Evolutionary conservation across 257 asterid genomes (phyloP), one percentile per base, ranked within the genome.

Genomic region (Avicennia marina): DNA sequence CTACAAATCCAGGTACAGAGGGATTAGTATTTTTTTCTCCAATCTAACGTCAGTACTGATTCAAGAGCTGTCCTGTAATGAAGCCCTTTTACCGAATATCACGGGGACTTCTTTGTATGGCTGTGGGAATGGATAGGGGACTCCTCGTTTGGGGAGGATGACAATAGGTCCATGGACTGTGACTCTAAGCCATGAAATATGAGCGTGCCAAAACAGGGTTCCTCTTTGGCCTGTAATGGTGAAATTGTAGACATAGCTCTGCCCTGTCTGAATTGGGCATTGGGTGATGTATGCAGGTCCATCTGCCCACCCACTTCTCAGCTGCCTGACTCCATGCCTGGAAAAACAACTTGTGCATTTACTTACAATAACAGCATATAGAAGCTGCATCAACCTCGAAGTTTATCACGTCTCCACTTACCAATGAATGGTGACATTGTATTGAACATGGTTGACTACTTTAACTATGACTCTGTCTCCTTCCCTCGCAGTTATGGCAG

Each of bases 351-450:
- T 29, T 29, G 34, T 29, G 34, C n/a, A n/a, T n/a, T n/a, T n/a
- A n/a, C n/a, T n/a, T n/a, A n/a, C n/a, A n/a, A n/a, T n/a, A n/a
- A n/a, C n/a, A n/a, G n/a, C n/a, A n/a, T n/a, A n/a, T n/a, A n/a
- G n/a, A n/a, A n/a, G n/a, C n/a, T n/a, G n/a, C n/a, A n/a, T n/a
- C n/a, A n/a, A n/a, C n/a, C n/a, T n/a, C n/a, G n/a, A n/a, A n/a
- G n/a, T n/a, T n/a, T n/a, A n/a, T n/a, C n/a, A n/a, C n/a, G n/a
- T n/a, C 34, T 29, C 8, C 34, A 36, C 41, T 36, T 78, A 83
- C 90, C 95, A 84, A 45, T 84, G 96, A 42, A 87, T 69, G 32
- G 82, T 60, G 47, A 81, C 72, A 44, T 87, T 87, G 56, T 81
- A 58, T 5, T 80, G 60, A 31, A 78, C 79, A 47, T 64, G 78